Evolutionary conservation across 768 basidiomycete genomes (phyloP).

Genomic region (Amylocystis lapponica): DNA sequence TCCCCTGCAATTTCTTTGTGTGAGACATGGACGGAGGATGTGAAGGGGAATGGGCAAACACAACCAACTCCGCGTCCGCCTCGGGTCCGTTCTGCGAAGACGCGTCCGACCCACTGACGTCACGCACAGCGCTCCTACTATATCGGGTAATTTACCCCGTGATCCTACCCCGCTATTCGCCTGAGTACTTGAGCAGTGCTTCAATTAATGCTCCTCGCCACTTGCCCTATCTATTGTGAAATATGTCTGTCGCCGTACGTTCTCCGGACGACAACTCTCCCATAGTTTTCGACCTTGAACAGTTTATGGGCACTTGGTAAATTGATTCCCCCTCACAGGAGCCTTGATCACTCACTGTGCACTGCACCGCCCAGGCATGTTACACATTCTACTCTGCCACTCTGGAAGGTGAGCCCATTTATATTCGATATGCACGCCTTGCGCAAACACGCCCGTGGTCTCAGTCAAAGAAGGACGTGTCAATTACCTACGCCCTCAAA

Average conservation of each 20-base stretch:
- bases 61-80: too few relatives aligned
- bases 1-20: constrained; percentile 65
- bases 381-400: constrained; percentile 33
- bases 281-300: constrained; percentile 13
- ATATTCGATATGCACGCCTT: background rate
- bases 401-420: constrained; percentile 33
- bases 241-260: constrained; percentile 5
- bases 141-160: too few relatives aligned
- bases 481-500: constrained; percentile 30
- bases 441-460: background rate
- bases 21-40: constrained; percentile 36
- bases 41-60: constrained; percentile 5
- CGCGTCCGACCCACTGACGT: too few relatives aligned
- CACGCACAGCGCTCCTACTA: too few relatives aligned
- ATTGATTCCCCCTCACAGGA: background rate
- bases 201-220: too few relatives aligned
- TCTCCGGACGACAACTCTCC: constrained; percentile 8
- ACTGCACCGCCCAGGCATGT: constrained; percentile 23
- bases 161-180: too few relatives aligned
- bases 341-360: background rate
- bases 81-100: too few relatives aligned
- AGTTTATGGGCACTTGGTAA: constrained; percentile 22
- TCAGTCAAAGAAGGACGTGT: constrained; percentile 33
- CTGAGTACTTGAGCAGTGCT: too few relatives aligned
- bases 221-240: too few relatives aligned